These are phyloP conservation scores for Fusarium mundagurra DNA, from an alignment of 2,329 filamentous ascomycete genomes.

Conservation along the genomic window DNA sequence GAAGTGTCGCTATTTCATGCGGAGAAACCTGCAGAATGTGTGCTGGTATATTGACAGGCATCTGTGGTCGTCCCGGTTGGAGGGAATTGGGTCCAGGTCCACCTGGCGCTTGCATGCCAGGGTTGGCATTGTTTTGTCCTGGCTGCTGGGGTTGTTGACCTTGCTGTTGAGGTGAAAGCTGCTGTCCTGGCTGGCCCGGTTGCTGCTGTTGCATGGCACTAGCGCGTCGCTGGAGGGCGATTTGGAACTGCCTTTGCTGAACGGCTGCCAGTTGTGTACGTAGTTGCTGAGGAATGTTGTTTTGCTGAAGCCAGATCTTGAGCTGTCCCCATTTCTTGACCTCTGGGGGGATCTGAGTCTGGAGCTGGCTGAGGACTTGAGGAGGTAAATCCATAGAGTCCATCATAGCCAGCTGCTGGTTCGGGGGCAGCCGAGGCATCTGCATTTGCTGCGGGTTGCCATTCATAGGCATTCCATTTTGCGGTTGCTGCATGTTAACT, in stretches of 20 bases:
- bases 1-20: conserved; percentile 48
- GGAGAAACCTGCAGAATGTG: conserved; percentile 47
- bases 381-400: conserved; percentile 59
- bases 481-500: conserved; percentile 47
- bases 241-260: conserved; percentile 54
- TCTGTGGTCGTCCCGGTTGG: conserved; percentile 38
- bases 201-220: conserved; percentile 42
- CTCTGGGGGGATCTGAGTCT: conserved; percentile 50
- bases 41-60: conserved; percentile 42
- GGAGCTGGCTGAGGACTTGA: conserved; percentile 46
- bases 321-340: conserved; percentile 62
- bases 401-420: conserved; percentile 53
- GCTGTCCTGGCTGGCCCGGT: conserved; percentile 19
- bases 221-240: conserved; percentile 45
- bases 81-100: conserved; percentile 44
- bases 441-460: conserved; percentile 44
- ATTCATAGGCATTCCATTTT: conserved; percentile 40
- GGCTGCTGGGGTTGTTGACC: conserved; percentile 38
- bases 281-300: conserved; percentile 47
- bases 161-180: conserved; percentile 26
- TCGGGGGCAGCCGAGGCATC: conserved; percentile 42
- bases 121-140: conserved; percentile 45
- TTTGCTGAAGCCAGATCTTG: conserved; percentile 54
- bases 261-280: conserved; percentile 47
- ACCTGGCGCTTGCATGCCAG: conserved; percentile 34